Base-by-base conservation (phyloP, 2,329 filamentous ascomycete genomes). In the Trichophyton mentagrophytes region DNA sequence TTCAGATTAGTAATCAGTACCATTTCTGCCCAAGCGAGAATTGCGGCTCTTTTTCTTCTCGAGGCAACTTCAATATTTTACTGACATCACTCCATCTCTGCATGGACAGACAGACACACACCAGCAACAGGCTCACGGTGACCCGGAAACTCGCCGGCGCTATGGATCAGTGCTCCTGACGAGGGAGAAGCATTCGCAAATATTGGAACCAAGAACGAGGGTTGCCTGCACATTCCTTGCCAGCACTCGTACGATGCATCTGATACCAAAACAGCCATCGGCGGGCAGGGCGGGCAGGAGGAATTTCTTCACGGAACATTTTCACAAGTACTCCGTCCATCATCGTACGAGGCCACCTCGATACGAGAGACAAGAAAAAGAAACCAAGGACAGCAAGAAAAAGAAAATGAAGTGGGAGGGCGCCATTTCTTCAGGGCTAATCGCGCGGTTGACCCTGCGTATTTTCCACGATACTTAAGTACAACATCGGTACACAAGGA, bases 401-500 rank as follows among this genome's bases (percentile, higher is more conserved):
- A 30, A 53, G 5, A 9, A 49, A 20, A 15, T 17, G 46, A 25
- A 11, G n/a, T 13, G 22, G 46, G 46, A 49, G n/a, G 49, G 49
- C 15, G 49, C 30, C 13, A 55, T 55, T 55, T 55, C 49, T 55
- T 55, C 49, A 55, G 49, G 49, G 49, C 60, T 46, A 55, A 49
- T 53, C 42, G 60, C 42, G 59, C 59, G 59, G 59, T 51, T 53
- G 49, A 55, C 49, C 30, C 30, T 55, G 49, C 49, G 49, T 55
- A 55, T 30, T 36, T 36, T 36, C 25, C 49, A 36, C n/a, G 49
- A 55, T 36, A 55, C 25, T 17, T 17, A 17, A 17, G 17, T 17
- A 17, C 17, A 17, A 53, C 15, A 40, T 15, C 38, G 11, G n/a
- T 44, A 15, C 40, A n/a, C 17, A 17, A 6, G 40, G 2, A 15